A percentile compares a stretch with the other conserved stretches of the same genome.
phyloP scores from a whole-genome alignment of 768 basidiomycete species.

The Tulasnella sp. region DNA sequence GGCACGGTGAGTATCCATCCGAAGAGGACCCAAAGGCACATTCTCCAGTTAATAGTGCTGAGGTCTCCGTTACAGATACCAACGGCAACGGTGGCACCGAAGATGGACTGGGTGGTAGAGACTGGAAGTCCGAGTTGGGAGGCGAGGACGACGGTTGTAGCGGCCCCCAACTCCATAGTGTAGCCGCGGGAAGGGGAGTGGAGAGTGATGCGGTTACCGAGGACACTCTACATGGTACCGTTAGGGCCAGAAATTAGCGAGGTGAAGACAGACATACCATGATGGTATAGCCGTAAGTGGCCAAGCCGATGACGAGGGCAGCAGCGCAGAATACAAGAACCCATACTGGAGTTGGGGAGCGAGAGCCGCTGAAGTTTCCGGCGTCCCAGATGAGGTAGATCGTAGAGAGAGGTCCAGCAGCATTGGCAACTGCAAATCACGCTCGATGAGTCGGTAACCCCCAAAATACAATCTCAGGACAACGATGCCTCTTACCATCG shows the following conservation, averaged over 20 bases:
- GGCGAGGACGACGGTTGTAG: constrained; percentile 39
- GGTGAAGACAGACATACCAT: background rate
- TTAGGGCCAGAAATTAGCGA: background rate
- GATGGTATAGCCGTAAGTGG: constrained; percentile 23
- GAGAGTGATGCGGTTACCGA: constrained; percentile 32
- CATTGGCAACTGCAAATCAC: constrained; percentile 21
- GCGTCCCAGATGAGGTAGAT: constrained; percentile 32
- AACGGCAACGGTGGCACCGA: constrained; percentile 33
- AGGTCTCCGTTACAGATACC: constrained; percentile 31
- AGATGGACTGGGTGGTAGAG: constrained; percentile 35
- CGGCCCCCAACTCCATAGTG: constrained; percentile 39
- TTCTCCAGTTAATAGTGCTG: constrained; percentile 31
- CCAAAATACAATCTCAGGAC: no score
- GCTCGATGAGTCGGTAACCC: background rate
- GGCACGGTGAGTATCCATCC: constrained; percentile 27
- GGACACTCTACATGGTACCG: constrained; percentile 20
- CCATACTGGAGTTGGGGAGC: constrained; percentile 33
- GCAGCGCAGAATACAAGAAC: constrained; percentile 32
- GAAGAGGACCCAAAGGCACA: constrained; percentile 31
- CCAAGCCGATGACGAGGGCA: constrained; percentile 29
- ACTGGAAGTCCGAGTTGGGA: constrained; percentile 35
- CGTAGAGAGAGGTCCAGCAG: constrained; percentile 11
- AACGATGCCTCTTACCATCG: constrained; percentile 34
- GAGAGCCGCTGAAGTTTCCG: constrained; percentile 26
- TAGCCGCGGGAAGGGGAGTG: constrained; percentile 38